Evolutionary conservation across 768 basidiomycete species (phyloP).

Genomic region (Serpula lacrymans): DNA sequence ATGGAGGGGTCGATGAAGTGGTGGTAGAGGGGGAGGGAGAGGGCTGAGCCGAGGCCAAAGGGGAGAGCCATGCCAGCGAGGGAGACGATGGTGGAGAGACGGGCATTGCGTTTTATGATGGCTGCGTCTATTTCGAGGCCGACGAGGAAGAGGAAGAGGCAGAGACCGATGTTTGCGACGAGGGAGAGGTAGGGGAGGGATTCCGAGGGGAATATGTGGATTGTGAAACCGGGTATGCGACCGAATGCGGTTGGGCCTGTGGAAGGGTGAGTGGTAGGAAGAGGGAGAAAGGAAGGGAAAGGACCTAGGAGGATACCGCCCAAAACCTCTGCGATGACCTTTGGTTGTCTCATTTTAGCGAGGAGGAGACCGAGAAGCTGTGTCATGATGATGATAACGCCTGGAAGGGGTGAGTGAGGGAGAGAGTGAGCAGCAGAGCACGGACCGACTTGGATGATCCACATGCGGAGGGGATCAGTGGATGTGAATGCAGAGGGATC

Average conservation of each 20-base stretch:
- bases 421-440: constrained; percentile 5
- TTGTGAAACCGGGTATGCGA: constrained; percentile 83
- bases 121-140: constrained; percentile 86
- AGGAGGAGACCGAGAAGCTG: constrained; percentile 69
- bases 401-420: constrained; percentile 27
- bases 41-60: constrained; percentile 77
- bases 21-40: constrained; percentile 69
- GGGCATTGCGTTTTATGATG: constrained; percentile 76
- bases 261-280: neutral
- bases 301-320: constrained; percentile 86
- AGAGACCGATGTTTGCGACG: constrained; percentile 84
- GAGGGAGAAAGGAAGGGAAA: neutral
- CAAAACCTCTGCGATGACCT: constrained; percentile 92
- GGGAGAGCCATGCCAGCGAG: constrained; percentile 84
- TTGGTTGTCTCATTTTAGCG: constrained; percentile 74
- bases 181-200: constrained; percentile 80
- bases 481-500: constrained; percentile 65
- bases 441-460: constrained; percentile 74
- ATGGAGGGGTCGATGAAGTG: constrained; percentile 64
- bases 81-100: constrained; percentile 65
- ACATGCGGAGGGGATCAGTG: constrained; percentile 68
- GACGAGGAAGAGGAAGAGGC: constrained; percentile 88
- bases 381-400: constrained; percentile 77
- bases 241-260: constrained; percentile 59
- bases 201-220: constrained; percentile 73